A percentile compares a stretch with the other conserved stretches of the same genome.
phyloP scores from a whole-genome alignment of 257 asterid species.

The Anisodus tanguticus region DNA sequence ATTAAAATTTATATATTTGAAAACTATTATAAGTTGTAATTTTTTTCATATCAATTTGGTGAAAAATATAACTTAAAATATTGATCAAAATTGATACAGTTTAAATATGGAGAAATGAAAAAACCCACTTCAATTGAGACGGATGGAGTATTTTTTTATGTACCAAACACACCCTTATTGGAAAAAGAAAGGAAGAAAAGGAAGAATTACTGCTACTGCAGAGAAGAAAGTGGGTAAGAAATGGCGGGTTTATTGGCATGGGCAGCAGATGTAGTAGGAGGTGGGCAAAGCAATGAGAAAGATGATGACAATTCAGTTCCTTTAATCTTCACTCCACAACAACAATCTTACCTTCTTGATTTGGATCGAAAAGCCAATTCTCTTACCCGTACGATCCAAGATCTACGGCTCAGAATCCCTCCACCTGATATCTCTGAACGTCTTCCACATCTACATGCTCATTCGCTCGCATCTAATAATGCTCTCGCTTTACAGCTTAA shows the following conservation, averaged over 20 bases:
- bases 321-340: constrained; percentile 78
- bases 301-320: constrained; percentile 71
- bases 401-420: constrained; percentile 88
- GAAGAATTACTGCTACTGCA: not conserved
- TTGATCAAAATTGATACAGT: too few species aligned
- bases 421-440: constrained; percentile 95
- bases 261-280: constrained; percentile 99
- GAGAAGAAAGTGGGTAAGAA: not conserved
- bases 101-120: too few species aligned
- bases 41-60: too few species aligned
- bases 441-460: constrained; percentile 96
- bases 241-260: constrained; percentile 98
- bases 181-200: not conserved
- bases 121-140: too few species aligned
- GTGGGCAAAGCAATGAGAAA: constrained; percentile 54
- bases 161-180: too few species aligned
- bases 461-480: constrained; percentile 87
- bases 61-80: too few species aligned
- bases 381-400: constrained; percentile 89
- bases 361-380: constrained; percentile 68
- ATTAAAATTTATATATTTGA: too few species aligned
- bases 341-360: constrained; percentile 64
- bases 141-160: too few species aligned
- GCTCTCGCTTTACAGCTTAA: constrained; percentile 88
- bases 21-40: too few species aligned